Evolutionary conservation across 108 stramenopile genomes (phyloP).

Genomic region (Fistulifera pelliculosa): DNA sequence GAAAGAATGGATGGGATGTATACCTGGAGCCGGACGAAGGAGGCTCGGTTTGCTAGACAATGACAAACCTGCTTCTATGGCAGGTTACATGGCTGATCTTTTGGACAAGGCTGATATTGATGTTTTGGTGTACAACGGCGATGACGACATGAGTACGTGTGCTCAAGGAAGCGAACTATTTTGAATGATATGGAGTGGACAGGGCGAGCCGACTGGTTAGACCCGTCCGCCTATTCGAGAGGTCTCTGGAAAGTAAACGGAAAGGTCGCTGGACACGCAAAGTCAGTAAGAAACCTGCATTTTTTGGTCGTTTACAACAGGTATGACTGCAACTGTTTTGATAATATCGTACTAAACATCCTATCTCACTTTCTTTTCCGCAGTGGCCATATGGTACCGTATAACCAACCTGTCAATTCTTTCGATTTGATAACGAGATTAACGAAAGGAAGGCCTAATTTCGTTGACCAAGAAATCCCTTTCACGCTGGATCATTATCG

Average conservation of each 20-base stretch:
- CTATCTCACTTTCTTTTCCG: too few relatives aligned
- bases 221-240: constrained; percentile 15
- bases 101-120: constrained; percentile 50
- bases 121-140: constrained; percentile 64
- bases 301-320: constrained; percentile 54
- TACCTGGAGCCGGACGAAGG: constrained; percentile 55
- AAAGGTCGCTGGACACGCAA: constrained; percentile 39
- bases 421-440: constrained; percentile 49
- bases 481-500: too few relatives aligned
- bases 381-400: constrained; percentile 43
- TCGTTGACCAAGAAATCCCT: too few relatives aligned
- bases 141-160: constrained; percentile 51
- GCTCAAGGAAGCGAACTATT: constrained; percentile 49
- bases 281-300: constrained; percentile 34
- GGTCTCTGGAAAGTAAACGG: constrained; percentile 44
- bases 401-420: constrained; percentile 36
- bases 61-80: constrained; percentile 44
- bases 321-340: constrained; percentile 7
- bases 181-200: constrained; percentile 59
- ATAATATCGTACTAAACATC: too few relatives aligned
- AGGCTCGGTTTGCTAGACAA: constrained; percentile 32
- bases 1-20: constrained; percentile 36
- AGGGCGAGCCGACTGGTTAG: constrained; percentile 34
- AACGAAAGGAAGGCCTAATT: constrained; percentile 12
- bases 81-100: constrained; percentile 60